Conservation (phyloP, 306 rosid species). For the Alnus glutinosa region DNA sequence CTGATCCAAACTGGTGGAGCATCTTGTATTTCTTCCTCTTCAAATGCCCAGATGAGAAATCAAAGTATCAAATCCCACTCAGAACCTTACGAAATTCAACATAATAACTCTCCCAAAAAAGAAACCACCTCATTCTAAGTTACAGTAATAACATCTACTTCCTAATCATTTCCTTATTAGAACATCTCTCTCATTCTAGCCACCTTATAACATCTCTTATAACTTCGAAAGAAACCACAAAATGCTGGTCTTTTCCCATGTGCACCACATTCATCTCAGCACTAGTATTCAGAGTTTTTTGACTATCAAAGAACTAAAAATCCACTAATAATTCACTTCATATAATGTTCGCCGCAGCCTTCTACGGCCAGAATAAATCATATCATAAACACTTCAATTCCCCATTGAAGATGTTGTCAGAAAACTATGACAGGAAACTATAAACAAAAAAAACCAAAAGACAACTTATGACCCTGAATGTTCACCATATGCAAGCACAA, state of each 20-base stretch:
- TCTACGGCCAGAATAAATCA: neutral
- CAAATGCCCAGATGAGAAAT: neutral
- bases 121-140: too few relatives aligned
- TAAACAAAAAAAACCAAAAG: neutral
- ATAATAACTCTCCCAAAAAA: too few relatives aligned
- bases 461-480: constrained; percentile 6
- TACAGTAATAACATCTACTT: too few relatives aligned
- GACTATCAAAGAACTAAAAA: neutral
- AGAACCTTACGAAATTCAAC: neutral
- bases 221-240: neutral
- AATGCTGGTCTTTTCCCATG: neutral
- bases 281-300: neutral
- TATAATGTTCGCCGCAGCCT: neutral
- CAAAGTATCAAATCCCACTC: neutral
- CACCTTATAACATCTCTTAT: neutral
- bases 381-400: neutral
- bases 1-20: neutral
- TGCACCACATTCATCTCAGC: neutral
- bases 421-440: neutral
- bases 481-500: constrained; percentile 18
- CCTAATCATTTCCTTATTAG: neutral
- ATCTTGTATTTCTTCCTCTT: neutral
- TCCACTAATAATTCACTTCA: neutral
- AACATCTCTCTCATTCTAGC: constrained; percentile 1
- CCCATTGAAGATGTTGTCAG: neutral